Base-by-base conservation (phyloP, 2,329 filamentous ascomycete species). In the Penicillium palitans region DNA sequence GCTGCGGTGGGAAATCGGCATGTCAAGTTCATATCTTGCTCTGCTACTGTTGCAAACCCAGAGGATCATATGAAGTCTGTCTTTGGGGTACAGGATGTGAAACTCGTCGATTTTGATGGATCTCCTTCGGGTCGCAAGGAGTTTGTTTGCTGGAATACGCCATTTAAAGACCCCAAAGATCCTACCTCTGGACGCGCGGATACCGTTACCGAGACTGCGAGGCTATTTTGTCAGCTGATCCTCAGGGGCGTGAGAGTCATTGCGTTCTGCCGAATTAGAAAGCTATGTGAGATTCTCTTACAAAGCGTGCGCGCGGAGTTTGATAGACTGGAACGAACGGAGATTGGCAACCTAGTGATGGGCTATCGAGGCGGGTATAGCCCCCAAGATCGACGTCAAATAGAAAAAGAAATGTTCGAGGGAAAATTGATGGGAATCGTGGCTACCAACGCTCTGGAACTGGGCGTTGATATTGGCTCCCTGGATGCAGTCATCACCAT, bases 131-230 rank as follows among this genome's bases (percentile, higher is more conserved):
- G 93, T 0, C 83, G 91, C 24, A 98, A 98, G 72, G 93, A 98
- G 69, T 98, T 98, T 58, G 71, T 99, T 7, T 98, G 93, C 74
- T 99, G 95, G 95, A 98, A 99, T 68, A 97, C 93, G 0, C 95
- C 95, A 0, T 96, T 87, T 74, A 96, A 92, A 72, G 93, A 97
- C 66, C 91, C 93, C 0, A 84, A 83, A 1, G 93, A 98, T 74
- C 90, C 92, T 9, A 86, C 89, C 0, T 96, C 91, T 67, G 93
- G 95, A 1, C 86, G 95, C 58, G 91, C 90, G 15, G 91, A 91
- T 71, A 87, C 88, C 4, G 86, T 96, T 72, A 83, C 85, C 5
- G 93, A 99, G 75, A 90, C 91, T n/a, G 91, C 95, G 1, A 87
- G 90, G 44, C 78, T 99, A 0, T 96, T 99, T 70, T 96, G 91